These are phyloP conservation scores for Fusarium robinianum DNA, from an alignment of 2,329 filamentous ascomycete species.

Conservation along the genomic window DNA sequence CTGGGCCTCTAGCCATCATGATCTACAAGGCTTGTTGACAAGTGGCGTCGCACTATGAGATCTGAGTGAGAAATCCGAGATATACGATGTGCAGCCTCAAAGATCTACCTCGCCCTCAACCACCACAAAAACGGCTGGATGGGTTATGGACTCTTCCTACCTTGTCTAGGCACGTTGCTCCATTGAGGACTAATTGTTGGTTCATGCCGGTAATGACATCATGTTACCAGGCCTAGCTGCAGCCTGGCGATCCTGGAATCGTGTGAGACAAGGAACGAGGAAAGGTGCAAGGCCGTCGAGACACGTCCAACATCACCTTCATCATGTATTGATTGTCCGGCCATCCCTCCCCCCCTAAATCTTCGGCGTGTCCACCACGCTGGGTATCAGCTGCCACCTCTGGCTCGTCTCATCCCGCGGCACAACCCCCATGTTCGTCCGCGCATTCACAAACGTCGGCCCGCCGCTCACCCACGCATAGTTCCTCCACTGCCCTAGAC, in stretches of 20 bases:
- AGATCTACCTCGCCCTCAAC: not conserved
- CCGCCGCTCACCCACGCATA: constrained; percentile 67
- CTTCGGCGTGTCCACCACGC: constrained; percentile 34
- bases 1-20: not conserved
- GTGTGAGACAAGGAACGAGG: no score
- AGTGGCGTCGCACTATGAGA: constrained; percentile 13
- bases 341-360: constrained; percentile 23
- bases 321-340: no score
- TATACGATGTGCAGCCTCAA: constrained; percentile 18
- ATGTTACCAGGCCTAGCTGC: no score
- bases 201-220: no score
- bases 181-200: no score
- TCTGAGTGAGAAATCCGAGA: constrained; percentile 20
- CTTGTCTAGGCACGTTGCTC: no score
- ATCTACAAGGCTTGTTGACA: constrained; percentile 18
- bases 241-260: no score
- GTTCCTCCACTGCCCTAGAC: constrained; percentile 65
- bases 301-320: no score
- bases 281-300: no score
- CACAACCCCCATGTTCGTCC: constrained; percentile 37
- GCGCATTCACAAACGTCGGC: constrained; percentile 48
- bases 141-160: not conserved
- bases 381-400: constrained; percentile 35
- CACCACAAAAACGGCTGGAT: not conserved
- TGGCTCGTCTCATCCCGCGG: constrained; percentile 37